Percentiles rank a stretch among this genome's conserved stretches.
These are phyloP conservation scores for Termitomyces sp. DNA, from an alignment of 768 basidiomycete genomes.

Conservation along the genomic window DNA sequence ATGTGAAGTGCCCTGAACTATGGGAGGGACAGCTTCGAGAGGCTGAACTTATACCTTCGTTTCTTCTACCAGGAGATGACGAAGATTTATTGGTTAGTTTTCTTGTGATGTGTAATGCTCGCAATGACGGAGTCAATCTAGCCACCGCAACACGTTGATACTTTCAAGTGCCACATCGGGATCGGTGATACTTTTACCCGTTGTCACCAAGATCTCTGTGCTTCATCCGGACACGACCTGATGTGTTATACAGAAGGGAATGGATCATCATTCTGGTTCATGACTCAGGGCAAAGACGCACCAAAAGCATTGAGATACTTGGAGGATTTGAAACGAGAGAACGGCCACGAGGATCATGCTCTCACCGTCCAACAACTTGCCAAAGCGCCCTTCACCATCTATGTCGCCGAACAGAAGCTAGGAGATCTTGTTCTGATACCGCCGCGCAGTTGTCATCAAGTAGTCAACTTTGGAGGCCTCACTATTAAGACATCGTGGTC, in stretches of 20 bases:
- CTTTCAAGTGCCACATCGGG: conserved; percentile 82
- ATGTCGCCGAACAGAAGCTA: conserved; percentile 63
- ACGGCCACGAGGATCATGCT: conserved; percentile 71
- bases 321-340: conserved; percentile 42
- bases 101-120: not conserved
- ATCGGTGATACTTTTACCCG: conserved; percentile 80
- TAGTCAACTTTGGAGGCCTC: conserved; percentile 74
- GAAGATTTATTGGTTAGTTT: conserved; percentile 50
- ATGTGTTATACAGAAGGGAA: conserved; percentile 76
- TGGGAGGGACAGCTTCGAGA: conserved; percentile 63
- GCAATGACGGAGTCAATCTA: not conserved
- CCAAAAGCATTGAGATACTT: conserved; percentile 55
- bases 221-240: conserved; percentile 81
- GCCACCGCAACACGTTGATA: conserved; percentile 50
- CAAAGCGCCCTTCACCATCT: conserved; percentile 62
- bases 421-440: conserved; percentile 83
- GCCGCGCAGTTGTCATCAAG: conserved; percentile 78
- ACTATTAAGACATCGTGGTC: conserved; percentile 87
- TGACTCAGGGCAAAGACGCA: conserved; percentile 62
- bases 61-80: conserved; percentile 42
- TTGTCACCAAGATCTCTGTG: conserved; percentile 80
- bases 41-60: conserved; percentile 42
- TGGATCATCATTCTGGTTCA: conserved; percentile 83
- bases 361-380: conserved; percentile 58
- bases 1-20: conserved; percentile 56